Evolutionary conservation across 495 filamentous ascomycete species (phyloP).

Genomic region (Aspergillus affinis): DNA sequence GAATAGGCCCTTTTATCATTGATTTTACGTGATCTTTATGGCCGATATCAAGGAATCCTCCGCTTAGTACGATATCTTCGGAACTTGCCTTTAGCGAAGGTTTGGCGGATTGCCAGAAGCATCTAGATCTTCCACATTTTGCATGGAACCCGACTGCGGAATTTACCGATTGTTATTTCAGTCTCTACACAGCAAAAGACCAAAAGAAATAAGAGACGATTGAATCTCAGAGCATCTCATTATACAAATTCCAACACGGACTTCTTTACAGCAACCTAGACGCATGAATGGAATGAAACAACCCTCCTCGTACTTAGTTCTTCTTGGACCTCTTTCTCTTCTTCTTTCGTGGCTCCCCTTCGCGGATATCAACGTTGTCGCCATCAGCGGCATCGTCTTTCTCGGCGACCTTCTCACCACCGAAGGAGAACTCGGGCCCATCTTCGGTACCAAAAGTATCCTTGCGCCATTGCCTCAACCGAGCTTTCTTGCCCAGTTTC

Average conservation of each 20-base stretch:
- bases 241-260: conserved; percentile 15
- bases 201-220: neutral
- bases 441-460: conserved; percentile 84
- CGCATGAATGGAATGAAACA: neutral
- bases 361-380: conserved; percentile 45
- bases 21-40: too few relatives aligned
- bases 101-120: too few relatives aligned
- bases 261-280: neutral
- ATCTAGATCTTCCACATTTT: too few relatives aligned
- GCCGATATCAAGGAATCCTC: too few relatives aligned
- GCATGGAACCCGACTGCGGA: too few relatives aligned
- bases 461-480: conserved; percentile 84
- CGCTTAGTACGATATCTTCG: too few relatives aligned
- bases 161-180: too few relatives aligned
- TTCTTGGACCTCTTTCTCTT: conserved; percentile 54
- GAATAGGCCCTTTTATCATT: too few relatives aligned
- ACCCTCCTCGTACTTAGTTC: conserved; percentile 25
- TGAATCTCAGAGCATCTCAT: conserved; percentile 1
- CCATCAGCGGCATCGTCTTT: conserved; percentile 27
- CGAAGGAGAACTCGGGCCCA: conserved; percentile 49
- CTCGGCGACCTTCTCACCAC: conserved; percentile 23
- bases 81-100: too few relatives aligned
- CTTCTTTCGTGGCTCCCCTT: conserved; percentile 43
- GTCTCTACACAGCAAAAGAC: neutral
- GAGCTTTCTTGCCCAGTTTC: conserved; percentile 84